Evolutionary conservation across 495 filamentous ascomycete species (phyloP).

Genomic region (Penicillium arizonense): DNA sequence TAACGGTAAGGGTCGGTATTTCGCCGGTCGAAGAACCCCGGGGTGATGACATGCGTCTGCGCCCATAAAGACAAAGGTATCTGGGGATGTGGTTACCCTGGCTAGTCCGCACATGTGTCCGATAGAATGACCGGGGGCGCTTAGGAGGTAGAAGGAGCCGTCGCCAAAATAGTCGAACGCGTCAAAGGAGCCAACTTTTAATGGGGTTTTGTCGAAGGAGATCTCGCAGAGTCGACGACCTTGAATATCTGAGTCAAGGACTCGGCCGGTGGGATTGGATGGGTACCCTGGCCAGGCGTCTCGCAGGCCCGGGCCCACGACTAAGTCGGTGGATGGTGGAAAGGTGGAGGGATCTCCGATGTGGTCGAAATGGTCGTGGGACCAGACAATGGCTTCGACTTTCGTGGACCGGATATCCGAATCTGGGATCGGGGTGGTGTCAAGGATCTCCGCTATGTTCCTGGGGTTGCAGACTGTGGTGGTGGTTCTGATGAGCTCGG

Average conservation of each 20-base stretch:
- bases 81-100: conserved; percentile 22
- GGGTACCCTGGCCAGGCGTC: conserved; percentile 47
- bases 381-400: conserved; percentile 32
- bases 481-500: background rate
- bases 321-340: conserved; percentile 41
- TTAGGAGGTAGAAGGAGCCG: conserved; percentile 39
- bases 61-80: conserved; percentile 24
- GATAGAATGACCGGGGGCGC: conserved; percentile 35
- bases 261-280: conserved; percentile 24
- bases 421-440: background rate
- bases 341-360: conserved; percentile 51
- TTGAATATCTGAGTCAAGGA: conserved; percentile 42
- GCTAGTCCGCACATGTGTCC: conserved; percentile 34
- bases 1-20: background rate
- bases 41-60: conserved; percentile 20
- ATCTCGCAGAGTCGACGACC: conserved; percentile 38
- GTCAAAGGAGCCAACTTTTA: conserved; percentile 46
- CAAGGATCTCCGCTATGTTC: conserved; percentile 43
- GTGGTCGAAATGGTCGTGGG: conserved; percentile 60
- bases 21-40: background rate
- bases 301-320: conserved; percentile 54
- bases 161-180: conserved; percentile 55
- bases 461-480: conserved; percentile 34
- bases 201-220: conserved; percentile 27
- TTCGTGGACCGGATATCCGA: conserved; percentile 8